A percentile compares a stretch with the other conserved stretches of the same genome.
These are phyloP conservation scores for Hysterangium stoloniferum DNA, from an alignment of 768 basidiomycete species.

Conservation along the genomic window DNA sequence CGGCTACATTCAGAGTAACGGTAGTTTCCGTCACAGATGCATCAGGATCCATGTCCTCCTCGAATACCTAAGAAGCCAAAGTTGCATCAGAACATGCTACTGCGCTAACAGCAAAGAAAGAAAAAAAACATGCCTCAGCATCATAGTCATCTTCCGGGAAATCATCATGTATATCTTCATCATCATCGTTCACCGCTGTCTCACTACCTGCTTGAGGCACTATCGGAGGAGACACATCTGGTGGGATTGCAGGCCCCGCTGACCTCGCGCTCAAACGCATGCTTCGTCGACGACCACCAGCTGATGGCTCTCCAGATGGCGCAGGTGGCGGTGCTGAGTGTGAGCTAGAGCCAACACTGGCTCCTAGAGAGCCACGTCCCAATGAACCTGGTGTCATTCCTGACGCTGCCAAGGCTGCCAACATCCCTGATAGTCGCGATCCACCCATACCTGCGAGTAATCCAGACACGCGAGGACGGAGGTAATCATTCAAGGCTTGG, in stretches of 20 bases:
- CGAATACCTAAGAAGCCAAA: slow-evolving; percentile 49
- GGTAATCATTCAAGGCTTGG: slow-evolving; percentile 93
- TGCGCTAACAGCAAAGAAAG: neutral
- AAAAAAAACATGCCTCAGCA: slow-evolving; percentile 44
- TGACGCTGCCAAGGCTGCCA: slow-evolving; percentile 80
- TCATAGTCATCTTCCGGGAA: slow-evolving; percentile 84
- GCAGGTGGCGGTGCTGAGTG: slow-evolving; percentile 16
- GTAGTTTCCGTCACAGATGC: slow-evolving; percentile 70
- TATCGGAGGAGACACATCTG: slow-evolving; percentile 11
- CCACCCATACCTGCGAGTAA: slow-evolving; percentile 37
- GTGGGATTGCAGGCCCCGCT: slow-evolving; percentile 17
- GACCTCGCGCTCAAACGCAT: slow-evolving; percentile 75
- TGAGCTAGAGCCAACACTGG: neutral
- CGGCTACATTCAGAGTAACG: slow-evolving; percentile 72
- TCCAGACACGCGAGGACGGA: slow-evolving; percentile 82
- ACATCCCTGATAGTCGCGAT: slow-evolving; percentile 71
- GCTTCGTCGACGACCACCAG: slow-evolving; percentile 60
- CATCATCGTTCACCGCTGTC: slow-evolving; percentile 45
- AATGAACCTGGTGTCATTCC: slow-evolving; percentile 50
- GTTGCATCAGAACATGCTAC: slow-evolving; percentile 2
- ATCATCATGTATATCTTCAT: slow-evolving; percentile 60
- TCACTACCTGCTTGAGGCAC: slow-evolving; percentile 50
- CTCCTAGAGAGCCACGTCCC: slow-evolving; percentile 12
- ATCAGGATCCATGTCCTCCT: slow-evolving; percentile 79
- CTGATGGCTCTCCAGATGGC: slow-evolving; percentile 26